These are phyloP conservation scores for Kwoniella sp. DNA, from an alignment of 768 basidiomycete genomes.

Conservation along the genomic window DNA sequence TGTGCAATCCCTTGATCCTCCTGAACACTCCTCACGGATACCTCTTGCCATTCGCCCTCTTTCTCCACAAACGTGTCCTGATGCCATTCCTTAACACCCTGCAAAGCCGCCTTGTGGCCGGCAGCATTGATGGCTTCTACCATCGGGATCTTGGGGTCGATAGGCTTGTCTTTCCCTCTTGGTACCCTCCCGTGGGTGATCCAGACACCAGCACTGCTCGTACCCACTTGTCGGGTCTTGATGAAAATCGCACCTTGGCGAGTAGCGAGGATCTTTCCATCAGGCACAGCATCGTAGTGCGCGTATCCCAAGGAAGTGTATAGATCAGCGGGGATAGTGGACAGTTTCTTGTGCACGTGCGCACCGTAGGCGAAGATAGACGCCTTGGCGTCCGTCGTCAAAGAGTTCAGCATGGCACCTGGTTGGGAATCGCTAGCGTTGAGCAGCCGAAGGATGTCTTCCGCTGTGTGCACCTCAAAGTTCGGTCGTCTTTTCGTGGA, in stretches of 20 bases:
- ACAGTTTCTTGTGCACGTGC: slow-evolving; percentile 30
- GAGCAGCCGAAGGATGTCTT: slow-evolving; percentile 35
- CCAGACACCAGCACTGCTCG: slow-evolving; percentile 35
- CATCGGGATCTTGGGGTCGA: slow-evolving; percentile 48
- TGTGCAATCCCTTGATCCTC: slow-evolving; percentile 25
- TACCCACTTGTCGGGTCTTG: slow-evolving; percentile 32
- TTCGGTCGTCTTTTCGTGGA: slow-evolving; percentile 33
- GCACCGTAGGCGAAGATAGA: slow-evolving; percentile 48
- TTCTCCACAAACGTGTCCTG: slow-evolving; percentile 29
- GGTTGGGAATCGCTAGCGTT: slow-evolving; percentile 47
- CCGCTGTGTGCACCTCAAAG: slow-evolving; percentile 34
- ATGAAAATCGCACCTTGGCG: slow-evolving; percentile 47
- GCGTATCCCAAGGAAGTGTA: slow-evolving; percentile 25
- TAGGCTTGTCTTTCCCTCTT: slow-evolving; percentile 32
- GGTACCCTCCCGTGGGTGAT: slow-evolving; percentile 51
- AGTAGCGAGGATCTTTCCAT: slow-evolving; percentile 39
- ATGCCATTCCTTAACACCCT: slow-evolving; percentile 41
- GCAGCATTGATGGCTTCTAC: slow-evolving; percentile 34
- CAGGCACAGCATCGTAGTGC: slow-evolving; percentile 25
- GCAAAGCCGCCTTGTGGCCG: slow-evolving; percentile 31
- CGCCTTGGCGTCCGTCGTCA: slow-evolving; percentile 26
- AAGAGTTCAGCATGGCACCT: slow-evolving; percentile 39
- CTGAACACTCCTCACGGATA: slow-evolving; percentile 32
- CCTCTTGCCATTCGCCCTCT: slow-evolving; percentile 44
- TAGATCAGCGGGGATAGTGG: slow-evolving; percentile 24